Conservation (phyloP, 345 rosid species). For the Physaria fendleri region DNA sequence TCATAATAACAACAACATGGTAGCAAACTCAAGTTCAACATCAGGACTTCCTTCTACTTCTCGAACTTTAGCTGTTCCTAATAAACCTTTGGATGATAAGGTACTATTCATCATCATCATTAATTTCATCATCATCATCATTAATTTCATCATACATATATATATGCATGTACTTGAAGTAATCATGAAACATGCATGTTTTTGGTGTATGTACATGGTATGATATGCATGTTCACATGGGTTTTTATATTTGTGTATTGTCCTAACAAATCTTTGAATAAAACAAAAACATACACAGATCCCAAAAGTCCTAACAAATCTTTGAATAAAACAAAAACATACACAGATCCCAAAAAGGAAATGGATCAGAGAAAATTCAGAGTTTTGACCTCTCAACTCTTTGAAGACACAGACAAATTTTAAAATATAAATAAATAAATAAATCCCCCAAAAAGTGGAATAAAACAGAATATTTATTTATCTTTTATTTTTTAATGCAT, state of each 20-base stretch:
- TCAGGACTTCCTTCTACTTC: slow-evolving; percentile 35
- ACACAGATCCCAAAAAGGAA: slow-evolving; percentile 36
- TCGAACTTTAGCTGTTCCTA: slow-evolving; percentile 48
- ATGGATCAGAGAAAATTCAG: slow-evolving; percentile 25
- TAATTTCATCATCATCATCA: too few species aligned
- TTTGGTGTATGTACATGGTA: slow-evolving; percentile 20
- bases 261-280: slow-evolving; percentile 33
- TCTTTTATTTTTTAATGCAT: too few species aligned
- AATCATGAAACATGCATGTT: slow-evolving; percentile 19
- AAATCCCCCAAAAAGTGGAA: background rate
- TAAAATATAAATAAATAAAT: slow-evolving; percentile 4
- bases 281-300: slow-evolving; percentile 29
- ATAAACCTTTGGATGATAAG: slow-evolving; percentile 71
- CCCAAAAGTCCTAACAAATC: slow-evolving; percentile 34
- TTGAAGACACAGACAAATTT: slow-evolving; percentile 12
- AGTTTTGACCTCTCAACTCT: slow-evolving; percentile 24
- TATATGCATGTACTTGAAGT: slow-evolving; percentile 5
- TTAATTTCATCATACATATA: too few species aligned
- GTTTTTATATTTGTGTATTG: slow-evolving; percentile 21
- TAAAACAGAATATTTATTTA: slow-evolving; percentile 13
- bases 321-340: slow-evolving; percentile 26
- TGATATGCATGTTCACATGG: slow-evolving; percentile 33
- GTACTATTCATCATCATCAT: slow-evolving; percentile 42
- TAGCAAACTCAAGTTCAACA: slow-evolving; percentile 42
- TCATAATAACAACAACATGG: slow-evolving; percentile 43